Evolutionary conservation across 768 basidiomycete species (phyloP), one percentile per base, ranked within the genome.

Genomic region (Lactarius tabidus): DNA sequence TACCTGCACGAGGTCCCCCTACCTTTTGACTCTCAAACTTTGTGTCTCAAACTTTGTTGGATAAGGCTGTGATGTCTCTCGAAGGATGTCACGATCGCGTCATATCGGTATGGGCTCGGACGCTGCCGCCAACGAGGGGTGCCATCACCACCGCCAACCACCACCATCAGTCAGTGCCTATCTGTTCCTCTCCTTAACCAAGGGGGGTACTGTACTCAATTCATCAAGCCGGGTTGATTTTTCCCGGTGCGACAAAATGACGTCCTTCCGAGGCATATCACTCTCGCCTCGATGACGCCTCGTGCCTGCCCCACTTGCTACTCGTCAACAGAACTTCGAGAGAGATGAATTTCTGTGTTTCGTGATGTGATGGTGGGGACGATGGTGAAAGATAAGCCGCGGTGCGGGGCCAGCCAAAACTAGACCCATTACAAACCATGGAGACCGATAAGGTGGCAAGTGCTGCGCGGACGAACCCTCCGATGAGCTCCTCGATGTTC

Each of bases 121-220:
- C 28, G 54, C 55, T 55, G 45, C 28, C 28, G 23, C 26, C 12
- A 6, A 51, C 14, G 23, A 26, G 45, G 23, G 26, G 12, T n/a
- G 35, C 36, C 60, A n/a, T 53, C 59, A 65, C 57, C 64, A 61
- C 57, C 53, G 17, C 51, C 28, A 59, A 61, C 57, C 53, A n/a
- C 51, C 28, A 29, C 58, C 26, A 55, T 60, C 59, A 56, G 28
- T 45, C 33, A 28, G 54, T 65, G 59, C 54, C 35, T 61, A 5
- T 61, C 59, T 10, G 10, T 4, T 33, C 23, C 45, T 48, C 10
- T 26, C 26, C 26, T 51, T 38, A 15, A 43, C 6, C 39, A 59
- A 43, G 53, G 17, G 45, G 23, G 48, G 23, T 14, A 26, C 23
- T 26, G 4, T 48, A 26, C n/a, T n/a, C 15, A 3, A 5, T 26